Conservation (phyloP, 1,284 basidiomycete genomes). For the Sanghuangporus weigelae region DNA sequence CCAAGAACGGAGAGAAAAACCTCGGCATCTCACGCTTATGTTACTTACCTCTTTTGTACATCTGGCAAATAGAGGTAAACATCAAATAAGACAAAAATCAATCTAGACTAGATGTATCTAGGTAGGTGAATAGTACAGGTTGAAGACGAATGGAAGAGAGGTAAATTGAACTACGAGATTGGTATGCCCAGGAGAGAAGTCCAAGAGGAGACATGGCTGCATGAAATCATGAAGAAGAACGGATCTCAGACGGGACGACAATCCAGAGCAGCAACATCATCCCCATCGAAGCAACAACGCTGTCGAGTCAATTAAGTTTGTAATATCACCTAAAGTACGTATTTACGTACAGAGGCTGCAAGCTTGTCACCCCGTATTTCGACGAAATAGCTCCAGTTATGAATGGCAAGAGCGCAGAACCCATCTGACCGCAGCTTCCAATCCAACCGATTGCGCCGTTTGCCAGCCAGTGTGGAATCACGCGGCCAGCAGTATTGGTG, state of each 20-base stretch:
- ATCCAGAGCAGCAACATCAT: slow-evolving; percentile 14
- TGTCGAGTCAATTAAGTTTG: neutral
- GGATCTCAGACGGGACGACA: slow-evolving; percentile 8
- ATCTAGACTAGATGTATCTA: no score
- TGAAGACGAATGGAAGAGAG: no score
- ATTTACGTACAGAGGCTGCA: slow-evolving; percentile 52
- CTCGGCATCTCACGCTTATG: no score
- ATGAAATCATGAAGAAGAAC: slow-evolving; percentile 10
- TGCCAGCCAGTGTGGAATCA: slow-evolving; percentile 59
- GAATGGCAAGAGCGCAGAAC: slow-evolving; percentile 63
- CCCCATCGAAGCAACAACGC: slow-evolving; percentile 10
- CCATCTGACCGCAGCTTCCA: slow-evolving; percentile 59
- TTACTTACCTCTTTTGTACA: no score
- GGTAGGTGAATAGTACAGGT: no score
- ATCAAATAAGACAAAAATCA: no score
- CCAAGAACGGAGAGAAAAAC: no score
- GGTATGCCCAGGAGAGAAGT: no score
- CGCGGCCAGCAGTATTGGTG: slow-evolving; percentile 51
- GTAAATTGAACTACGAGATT: no score
- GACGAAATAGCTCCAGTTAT: slow-evolving; percentile 51
- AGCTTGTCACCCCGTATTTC: slow-evolving; percentile 48
- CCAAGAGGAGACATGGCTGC: neutral
- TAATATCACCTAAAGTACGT: neutral
- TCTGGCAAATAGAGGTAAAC: no score
- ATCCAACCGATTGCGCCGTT: slow-evolving; percentile 67